Evolutionary conservation across 1,284 basidiomycete genomes (phyloP), one percentile per base, ranked within the genome.

Genomic region (Lentinula novae-zelandiae): DNA sequence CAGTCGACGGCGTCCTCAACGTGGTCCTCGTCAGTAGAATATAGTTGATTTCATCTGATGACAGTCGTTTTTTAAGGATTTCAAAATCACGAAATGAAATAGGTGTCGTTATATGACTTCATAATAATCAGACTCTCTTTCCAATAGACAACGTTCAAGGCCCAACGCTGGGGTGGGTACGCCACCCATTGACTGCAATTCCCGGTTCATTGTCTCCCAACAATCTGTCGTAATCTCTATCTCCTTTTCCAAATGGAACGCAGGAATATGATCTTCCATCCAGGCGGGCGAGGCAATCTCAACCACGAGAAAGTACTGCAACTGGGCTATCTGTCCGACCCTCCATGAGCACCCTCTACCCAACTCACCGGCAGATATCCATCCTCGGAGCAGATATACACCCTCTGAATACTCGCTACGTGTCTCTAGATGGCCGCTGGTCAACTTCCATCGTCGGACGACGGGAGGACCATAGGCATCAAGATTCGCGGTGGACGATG

Each of bases 121-220:
- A 33, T 50, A 50, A 8, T 36, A 50, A 8, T 36, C 33, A 12
- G 33, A 36, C 42, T 56, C 54, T 12, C 46, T 56, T n/a, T 56
- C 54, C 20, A 56, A 22, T 42, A 56, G 22, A 56, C 42, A 44
- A 8, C 54, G 39, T 42, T 22, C 52, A 13, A 80, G 66, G 3
- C 75, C 78, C 46, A 80, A 66, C 0, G 79, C 79, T 6, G 79
- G 79, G n/a, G 74, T 73, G 6, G 77, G 75, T n/a, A 71, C 65
- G 1, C 76, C 77, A 46, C 75, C 76, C 49, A 73, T 72, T 1
- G 73, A 72, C 33, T 72, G 67, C 46, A 77, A 57, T 63, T 80
- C 79, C 56, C 72, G 71, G 50, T 76, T 73, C 27, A 73, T 65
- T 22, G 73, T 71, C 8, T 76, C 79, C 70, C 74, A 80, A 36